phyloP scores from a whole-genome alignment of 352 stramenopile species.

The Globisporangium perplexum region DNA sequence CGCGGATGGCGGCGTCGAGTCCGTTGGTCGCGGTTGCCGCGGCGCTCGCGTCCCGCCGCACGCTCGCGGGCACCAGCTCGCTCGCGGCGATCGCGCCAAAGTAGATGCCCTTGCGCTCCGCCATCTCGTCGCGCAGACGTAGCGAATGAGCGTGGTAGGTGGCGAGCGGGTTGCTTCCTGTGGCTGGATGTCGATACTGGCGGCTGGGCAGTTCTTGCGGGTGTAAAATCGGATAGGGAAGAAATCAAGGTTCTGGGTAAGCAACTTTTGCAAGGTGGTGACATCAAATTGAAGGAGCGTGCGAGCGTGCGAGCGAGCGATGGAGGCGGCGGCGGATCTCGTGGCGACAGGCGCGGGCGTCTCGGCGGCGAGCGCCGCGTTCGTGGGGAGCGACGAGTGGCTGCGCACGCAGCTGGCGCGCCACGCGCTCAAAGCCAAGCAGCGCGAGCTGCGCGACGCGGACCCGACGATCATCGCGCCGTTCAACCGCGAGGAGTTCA shows the following conservation, averaged over 20 bases:
- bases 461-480: slow-evolving; percentile 27
- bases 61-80: slow-evolving; percentile 42
- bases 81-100: slow-evolving; percentile 57
- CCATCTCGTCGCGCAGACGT: slow-evolving; percentile 26
- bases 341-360: neutral
- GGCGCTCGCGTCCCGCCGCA: slow-evolving; percentile 13
- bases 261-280: neutral
- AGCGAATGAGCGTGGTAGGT: too few relatives aligned
- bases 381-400: slow-evolving; percentile 56
- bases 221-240: neutral
- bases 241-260: neutral
- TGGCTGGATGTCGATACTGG: too few relatives aligned
- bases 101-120: slow-evolving; percentile 77
- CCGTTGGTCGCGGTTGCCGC: neutral
- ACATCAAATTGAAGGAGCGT: neutral
- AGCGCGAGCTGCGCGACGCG: slow-evolving; percentile 23
- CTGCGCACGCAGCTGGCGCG: slow-evolving; percentile 30
- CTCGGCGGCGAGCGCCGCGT: slow-evolving; percentile 11
- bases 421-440: slow-evolving; percentile 31
- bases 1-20: slow-evolving; percentile 65
- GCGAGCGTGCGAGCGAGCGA: neutral
- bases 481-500: slow-evolving; percentile 66
- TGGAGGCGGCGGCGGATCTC: neutral
- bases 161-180: too few relatives aligned
- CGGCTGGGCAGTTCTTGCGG: too few relatives aligned